A percentile compares a stretch with the other conserved stretches of the same genome.
phyloP scores from a whole-genome alignment of 257 asterid genomes.

The Nicotiana otophora region DNA sequence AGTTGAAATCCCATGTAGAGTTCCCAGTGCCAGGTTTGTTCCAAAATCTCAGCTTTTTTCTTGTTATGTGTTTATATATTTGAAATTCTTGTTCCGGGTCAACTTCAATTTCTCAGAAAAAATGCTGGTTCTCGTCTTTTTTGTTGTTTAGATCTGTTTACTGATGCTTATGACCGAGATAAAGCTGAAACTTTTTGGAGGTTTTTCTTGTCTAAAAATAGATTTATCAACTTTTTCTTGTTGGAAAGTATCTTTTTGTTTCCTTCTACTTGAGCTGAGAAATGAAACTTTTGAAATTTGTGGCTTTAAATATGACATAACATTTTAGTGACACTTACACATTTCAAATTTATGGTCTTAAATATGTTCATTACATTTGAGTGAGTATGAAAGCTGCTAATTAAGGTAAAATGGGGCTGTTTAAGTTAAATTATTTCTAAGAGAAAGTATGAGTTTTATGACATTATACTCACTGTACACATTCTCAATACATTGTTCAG shows the following conservation, averaged over 20 bases:
- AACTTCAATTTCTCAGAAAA: not conserved
- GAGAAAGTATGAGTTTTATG: too few relatives aligned
- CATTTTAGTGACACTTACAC: too few relatives aligned
- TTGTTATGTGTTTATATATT: not conserved
- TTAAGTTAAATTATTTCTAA: too few relatives aligned
- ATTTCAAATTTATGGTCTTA: too few relatives aligned
- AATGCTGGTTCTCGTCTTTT: not conserved
- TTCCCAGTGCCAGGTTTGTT: conserved; percentile 90
- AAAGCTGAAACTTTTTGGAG: not conserved
- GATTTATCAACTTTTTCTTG: not conserved
- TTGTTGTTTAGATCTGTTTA: not conserved
- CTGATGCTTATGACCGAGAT: not conserved
- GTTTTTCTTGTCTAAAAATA: not conserved
- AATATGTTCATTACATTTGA: too few relatives aligned
- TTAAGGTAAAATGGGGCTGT: too few relatives aligned
- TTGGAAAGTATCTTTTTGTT: not conserved
- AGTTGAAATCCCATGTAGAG: conserved; percentile 78
- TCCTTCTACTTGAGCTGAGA: too few relatives aligned
- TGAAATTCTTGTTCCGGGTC: not conserved
- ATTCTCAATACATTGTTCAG: not conserved
- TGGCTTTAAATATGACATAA: too few relatives aligned
- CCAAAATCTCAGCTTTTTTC: not conserved
- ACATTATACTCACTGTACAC: not conserved
- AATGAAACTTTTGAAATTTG: too few relatives aligned
- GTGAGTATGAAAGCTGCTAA: too few relatives aligned